Percentiles rank a stretch among this genome's conserved stretches.
Conservation (phyloP, 2,329 filamentous ascomycete genomes). For the Alternaria sp. region DNA sequence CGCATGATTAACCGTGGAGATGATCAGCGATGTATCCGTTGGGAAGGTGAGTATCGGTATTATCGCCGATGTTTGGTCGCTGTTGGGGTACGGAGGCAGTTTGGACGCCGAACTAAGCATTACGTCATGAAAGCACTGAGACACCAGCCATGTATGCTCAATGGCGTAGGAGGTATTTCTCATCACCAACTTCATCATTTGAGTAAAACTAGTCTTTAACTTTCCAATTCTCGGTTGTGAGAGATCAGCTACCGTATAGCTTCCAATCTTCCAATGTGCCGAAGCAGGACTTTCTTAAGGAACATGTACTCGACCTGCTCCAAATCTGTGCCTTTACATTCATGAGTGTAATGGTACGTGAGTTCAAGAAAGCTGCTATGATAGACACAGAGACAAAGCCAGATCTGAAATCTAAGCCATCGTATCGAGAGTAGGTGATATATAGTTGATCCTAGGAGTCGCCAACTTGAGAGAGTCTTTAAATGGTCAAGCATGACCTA, state of each 20-base stretch:
- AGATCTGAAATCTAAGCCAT: not conserved
- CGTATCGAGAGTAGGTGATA: too few species aligned
- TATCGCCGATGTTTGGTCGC: not conserved
- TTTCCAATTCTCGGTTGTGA: not conserved
- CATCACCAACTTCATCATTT: conserved; percentile 78
- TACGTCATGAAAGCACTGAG: not conserved
- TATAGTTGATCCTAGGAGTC: too few species aligned
- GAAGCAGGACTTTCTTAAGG: not conserved
- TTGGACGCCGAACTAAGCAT: conserved; percentile 50
- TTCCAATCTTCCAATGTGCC: not conserved
- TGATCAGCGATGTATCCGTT: not conserved
- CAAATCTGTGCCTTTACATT: not conserved
- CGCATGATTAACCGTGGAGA: not conserved
- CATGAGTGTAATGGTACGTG: not conserved
- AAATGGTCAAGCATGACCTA: too few species aligned
- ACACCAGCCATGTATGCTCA: conserved; percentile 47
- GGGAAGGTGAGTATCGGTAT: not conserved
- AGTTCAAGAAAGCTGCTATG: not conserved
- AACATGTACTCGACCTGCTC: not conserved
- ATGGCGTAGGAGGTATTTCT: not conserved
- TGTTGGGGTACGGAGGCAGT: not conserved
- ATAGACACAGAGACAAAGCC: not conserved
- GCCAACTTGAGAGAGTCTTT: too few species aligned
- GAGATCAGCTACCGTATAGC: not conserved
- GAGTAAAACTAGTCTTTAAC: conserved; percentile 80